Evolutionary conservation across 1,284 basidiomycete species (phyloP).

Genomic region (Cutaneotrichosporon dermatis): DNA sequence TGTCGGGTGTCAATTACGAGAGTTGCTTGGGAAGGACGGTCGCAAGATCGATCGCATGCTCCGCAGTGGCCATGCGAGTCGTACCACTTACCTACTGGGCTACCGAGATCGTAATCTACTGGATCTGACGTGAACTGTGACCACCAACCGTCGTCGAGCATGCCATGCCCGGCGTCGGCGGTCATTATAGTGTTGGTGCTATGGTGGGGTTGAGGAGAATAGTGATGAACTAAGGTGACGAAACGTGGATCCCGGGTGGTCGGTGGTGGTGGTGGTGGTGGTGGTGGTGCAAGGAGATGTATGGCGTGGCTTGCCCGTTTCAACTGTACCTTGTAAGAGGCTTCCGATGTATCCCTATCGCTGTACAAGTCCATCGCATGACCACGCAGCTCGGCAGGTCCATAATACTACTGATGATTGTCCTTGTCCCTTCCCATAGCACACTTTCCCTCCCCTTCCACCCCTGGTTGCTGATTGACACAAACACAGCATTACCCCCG

Average conservation of each 20-base stretch:
- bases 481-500: too few relatives aligned
- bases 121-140: constrained; percentile 27
- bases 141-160: constrained; percentile 38
- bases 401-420: too few relatives aligned
- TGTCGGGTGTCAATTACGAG: background rate
- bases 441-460: too few relatives aligned
- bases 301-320: background rate
- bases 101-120: constrained; percentile 37
- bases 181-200: background rate
- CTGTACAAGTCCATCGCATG: too few relatives aligned
- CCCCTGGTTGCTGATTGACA: too few relatives aligned
- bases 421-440: too few relatives aligned
- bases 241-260: background rate
- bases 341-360: too few relatives aligned
- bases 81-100: constrained; percentile 29
- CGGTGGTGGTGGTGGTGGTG: background rate
- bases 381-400: too few relatives aligned
- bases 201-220: too few relatives aligned
- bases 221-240: background rate
- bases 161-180: constrained; percentile 15
- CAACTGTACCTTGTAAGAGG: too few relatives aligned
- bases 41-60: background rate
- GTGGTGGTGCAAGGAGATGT: background rate
- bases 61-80: background rate
- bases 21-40: too few relatives aligned